Conservation (phyloP, 345 rosid species). For the Eucalyptus marginata region DNA sequence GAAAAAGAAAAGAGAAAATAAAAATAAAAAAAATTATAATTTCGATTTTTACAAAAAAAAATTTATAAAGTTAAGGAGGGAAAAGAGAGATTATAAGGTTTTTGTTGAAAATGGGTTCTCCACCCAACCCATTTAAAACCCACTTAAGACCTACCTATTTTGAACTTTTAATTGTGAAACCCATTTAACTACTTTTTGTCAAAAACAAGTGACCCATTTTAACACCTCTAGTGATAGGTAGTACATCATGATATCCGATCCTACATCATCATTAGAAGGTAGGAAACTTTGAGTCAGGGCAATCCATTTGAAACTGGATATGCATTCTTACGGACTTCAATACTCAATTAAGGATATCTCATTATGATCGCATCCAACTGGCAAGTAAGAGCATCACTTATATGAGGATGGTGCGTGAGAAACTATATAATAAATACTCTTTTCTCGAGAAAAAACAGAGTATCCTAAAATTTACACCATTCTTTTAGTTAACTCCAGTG, state of each 20-base stretch:
- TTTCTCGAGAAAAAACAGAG: neutral
- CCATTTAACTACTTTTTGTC: too few relatives aligned
- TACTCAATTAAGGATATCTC: neutral
- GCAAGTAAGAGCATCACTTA: neutral
- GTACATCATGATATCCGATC: neutral
- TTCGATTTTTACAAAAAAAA: too few relatives aligned
- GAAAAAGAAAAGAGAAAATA: too few relatives aligned
- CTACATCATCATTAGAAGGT: neutral
- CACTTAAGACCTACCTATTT: too few relatives aligned
- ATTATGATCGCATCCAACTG: neutral
- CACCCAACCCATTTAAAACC: too few relatives aligned
- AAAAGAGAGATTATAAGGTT: too few relatives aligned
- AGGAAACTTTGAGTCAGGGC: neutral
- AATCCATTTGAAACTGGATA: neutral
- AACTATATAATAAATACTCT: neutral
- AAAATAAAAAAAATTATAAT: too few relatives aligned
- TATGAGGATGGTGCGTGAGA: neutral
- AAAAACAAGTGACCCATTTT: too few relatives aligned
- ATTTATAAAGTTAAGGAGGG: too few relatives aligned
- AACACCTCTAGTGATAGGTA: too few relatives aligned
- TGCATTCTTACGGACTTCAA: neutral
- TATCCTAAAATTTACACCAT: neutral
- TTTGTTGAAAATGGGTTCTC: too few relatives aligned
- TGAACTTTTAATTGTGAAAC: too few relatives aligned
- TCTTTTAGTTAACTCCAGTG: neutral